Percentiles rank a stretch among this genome's conserved stretches.
These are phyloP conservation scores for Rhodosporidiobolus sp. DNA, from an alignment of 768 basidiomycete species.

Conservation along the genomic window DNA sequence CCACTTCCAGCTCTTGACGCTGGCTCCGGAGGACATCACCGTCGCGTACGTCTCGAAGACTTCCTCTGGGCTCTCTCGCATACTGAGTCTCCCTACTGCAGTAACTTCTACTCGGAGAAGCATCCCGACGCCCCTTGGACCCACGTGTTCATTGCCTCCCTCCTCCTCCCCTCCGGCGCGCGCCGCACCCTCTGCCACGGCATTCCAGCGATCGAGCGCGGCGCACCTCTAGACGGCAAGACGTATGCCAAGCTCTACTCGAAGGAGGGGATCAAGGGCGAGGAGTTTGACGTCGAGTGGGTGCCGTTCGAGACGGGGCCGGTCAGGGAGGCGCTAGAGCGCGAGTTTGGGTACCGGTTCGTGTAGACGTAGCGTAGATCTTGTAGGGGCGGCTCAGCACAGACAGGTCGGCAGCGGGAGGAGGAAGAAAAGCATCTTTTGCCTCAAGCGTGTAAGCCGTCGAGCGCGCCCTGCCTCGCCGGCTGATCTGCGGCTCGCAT, in stretches of 20 bases:
- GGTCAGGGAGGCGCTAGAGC: constrained; percentile 10
- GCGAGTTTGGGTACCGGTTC: constrained; percentile 20
- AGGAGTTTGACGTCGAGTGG: constrained; percentile 26
- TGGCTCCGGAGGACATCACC: constrained; percentile 11
- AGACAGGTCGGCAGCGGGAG: too few species aligned
- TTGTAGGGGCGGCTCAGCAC: too few species aligned
- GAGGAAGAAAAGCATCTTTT: too few species aligned
- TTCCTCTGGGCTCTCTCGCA: background rate
- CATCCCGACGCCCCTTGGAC: constrained; percentile 13
- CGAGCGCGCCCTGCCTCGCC: too few species aligned
- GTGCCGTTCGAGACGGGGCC: constrained; percentile 21
- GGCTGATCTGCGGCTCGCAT: too few species aligned
- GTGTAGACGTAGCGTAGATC: background rate
- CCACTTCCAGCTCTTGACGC: constrained; percentile 15
- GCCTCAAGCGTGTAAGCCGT: too few species aligned
- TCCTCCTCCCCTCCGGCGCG: constrained; percentile 24
- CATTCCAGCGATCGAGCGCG: constrained; percentile 19
- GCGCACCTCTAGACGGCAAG: constrained; percentile 18
- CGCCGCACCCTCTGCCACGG: constrained; percentile 26
- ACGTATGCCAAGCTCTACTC: constrained; percentile 33
- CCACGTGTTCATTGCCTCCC: constrained; percentile 13
- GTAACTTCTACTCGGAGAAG: constrained; percentile 6
- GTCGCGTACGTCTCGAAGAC: background rate
- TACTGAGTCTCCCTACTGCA: background rate
- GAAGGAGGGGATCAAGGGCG: constrained; percentile 30